Percentiles rank a stretch among this genome's conserved stretches.
phyloP scores from a whole-genome alignment of 257 asterid genomes.

The Solanum arcanum region DNA sequence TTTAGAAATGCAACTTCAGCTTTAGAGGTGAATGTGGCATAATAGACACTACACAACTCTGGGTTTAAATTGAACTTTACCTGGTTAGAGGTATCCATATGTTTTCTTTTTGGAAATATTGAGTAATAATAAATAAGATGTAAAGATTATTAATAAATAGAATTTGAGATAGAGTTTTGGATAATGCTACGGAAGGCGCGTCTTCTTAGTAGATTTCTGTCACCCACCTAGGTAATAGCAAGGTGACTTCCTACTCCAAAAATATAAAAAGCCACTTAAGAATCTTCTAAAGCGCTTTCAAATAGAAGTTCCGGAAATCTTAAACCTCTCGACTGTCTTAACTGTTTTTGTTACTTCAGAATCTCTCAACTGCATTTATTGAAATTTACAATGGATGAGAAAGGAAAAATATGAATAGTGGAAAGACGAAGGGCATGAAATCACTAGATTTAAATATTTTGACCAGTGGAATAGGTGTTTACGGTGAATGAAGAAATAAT shows the following conservation, averaged over 20 bases:
- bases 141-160: background rate
- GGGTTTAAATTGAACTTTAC: background rate
- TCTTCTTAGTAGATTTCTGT: background rate
- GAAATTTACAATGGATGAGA: background rate
- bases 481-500: background rate
- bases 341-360: background rate
- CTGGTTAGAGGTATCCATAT: background rate
- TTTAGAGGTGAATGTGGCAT: background rate
- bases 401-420: background rate
- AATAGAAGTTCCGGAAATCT: background rate
- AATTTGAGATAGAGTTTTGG: background rate
- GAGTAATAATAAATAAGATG: background rate
- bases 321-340: background rate
- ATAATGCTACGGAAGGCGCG: background rate
- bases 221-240: background rate
- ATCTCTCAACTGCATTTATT: background rate
- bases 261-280: background rate
- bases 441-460: background rate
- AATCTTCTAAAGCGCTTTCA: background rate
- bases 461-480: background rate
- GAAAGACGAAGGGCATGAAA: background rate
- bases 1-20: background rate
- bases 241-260: background rate
- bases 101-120: background rate
- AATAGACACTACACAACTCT: background rate